phyloP scores from a whole-genome alignment of 768 basidiomycete species.

The Stropharia rugosoannulata region DNA sequence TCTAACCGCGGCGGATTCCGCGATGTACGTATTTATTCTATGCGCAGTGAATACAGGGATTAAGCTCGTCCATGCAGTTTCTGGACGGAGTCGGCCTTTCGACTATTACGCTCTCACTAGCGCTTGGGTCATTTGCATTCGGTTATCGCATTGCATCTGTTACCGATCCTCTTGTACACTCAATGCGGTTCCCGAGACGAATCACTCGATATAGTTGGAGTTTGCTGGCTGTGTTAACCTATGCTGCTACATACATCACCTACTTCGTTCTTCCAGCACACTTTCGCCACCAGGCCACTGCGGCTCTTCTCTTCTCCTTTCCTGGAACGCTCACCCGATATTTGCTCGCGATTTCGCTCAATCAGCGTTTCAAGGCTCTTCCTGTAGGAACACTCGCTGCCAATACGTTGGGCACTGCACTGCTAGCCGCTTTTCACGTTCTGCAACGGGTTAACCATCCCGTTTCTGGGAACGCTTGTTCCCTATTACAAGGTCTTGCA shows the following conservation, averaged over 20 bases:
- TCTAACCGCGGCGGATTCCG: slow-evolving; percentile 63
- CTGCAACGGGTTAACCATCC: slow-evolving; percentile 55
- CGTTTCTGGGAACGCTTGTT: slow-evolving; percentile 56
- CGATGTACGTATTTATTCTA: slow-evolving; percentile 51
- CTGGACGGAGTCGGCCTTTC: slow-evolving; percentile 85
- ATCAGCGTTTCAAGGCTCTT: slow-evolving; percentile 57
- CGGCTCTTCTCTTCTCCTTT: slow-evolving; percentile 86
- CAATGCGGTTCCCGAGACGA: slow-evolving; percentile 31
- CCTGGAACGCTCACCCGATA: slow-evolving; percentile 89
- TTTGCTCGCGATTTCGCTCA: slow-evolving; percentile 69
- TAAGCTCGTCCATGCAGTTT: slow-evolving; percentile 46
- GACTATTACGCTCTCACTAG: slow-evolving; percentile 73
- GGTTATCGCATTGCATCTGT: slow-evolving; percentile 62
- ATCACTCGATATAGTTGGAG: slow-evolving; percentile 50
- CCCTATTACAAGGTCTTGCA: slow-evolving; percentile 73
- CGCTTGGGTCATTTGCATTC: slow-evolving; percentile 74
- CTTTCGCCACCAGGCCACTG: slow-evolving; percentile 79
- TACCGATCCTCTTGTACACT: slow-evolving; percentile 39
- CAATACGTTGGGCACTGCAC: slow-evolving; percentile 77
- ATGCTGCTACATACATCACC: slow-evolving; percentile 72
- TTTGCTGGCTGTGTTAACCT: slow-evolving; percentile 58
- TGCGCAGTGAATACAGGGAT: background rate
- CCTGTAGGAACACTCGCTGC: slow-evolving; percentile 80
- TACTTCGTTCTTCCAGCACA: slow-evolving; percentile 71
- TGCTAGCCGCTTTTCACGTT: slow-evolving; percentile 73